Base-by-base conservation (phyloP, 805 yeast genomes). In the Ogataea minuta region DNA sequence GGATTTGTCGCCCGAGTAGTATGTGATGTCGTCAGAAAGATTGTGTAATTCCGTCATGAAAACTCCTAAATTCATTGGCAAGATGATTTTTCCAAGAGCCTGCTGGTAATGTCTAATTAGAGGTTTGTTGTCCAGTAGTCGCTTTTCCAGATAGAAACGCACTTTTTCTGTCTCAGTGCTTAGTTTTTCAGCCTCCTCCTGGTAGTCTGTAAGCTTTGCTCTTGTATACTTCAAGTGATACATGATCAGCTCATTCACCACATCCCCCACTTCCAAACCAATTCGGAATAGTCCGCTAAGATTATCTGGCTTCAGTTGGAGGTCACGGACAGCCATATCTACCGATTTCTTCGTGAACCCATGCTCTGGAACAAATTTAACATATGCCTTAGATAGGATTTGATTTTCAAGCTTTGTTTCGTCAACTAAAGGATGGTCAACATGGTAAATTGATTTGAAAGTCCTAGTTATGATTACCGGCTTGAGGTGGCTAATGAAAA, bases 21-120 rank as follows among this genome's bases (percentile, higher is more conserved):
- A 88, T 31, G 86, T 76, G 43, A 91, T 71, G 57, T 93, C 98
- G 63, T 91, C 98, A 9, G 88, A 72, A 40, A 90, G 69, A 36
- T 76, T 72, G 50, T 80, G 84, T 41, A 93, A 72, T 54, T 87
- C 95, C 25, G 74, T 75, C 34, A 84, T 52, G 0, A 93, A 76
- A 20, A 56, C 50, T 3, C 67, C 58, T 23, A 82, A 32, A 56
- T 85, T 82, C 36, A 72, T 70, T 1, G 96, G 96, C 17, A 76
- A 58, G 6, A 81, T 64, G 61, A 88, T 68, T 34, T 76, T 72
- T 0, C 84, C 74, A 43, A 89, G 66, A 0, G 81, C 83, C 34
- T 64, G 62, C 10, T 68, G 60, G 28, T 76, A 67, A 32, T 70
- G 60, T 19, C 55, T 47, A n/a, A 68, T 56, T 6, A 76, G 56